Conservation (phyloP, 495 filamentous ascomycete species). For the Tuber brumale region DNA sequence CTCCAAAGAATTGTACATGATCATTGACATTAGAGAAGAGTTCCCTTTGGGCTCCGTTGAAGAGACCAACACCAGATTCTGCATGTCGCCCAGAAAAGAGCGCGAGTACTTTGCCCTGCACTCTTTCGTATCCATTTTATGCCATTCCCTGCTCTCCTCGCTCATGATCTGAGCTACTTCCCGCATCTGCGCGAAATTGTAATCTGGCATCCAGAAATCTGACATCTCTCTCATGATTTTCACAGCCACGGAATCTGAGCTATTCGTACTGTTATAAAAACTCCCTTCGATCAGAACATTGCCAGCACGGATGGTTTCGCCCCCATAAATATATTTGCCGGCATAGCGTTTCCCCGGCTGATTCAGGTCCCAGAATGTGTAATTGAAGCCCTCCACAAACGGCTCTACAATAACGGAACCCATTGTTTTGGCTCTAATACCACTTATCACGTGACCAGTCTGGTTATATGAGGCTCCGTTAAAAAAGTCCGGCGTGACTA, state of each 20-base stretch:
- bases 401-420: background rate
- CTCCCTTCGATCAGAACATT: background rate
- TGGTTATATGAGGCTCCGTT: background rate
- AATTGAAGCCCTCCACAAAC: conserved; percentile 3
- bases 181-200: background rate
- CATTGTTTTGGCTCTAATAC: background rate
- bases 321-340: background rate
- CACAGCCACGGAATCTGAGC: background rate
- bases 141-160: background rate
- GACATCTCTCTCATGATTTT: background rate
- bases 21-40: background rate
- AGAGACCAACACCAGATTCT: background rate
- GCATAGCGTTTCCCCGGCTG: background rate
- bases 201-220: background rate
- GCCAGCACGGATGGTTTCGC: background rate
- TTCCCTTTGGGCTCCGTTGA: background rate
- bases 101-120: background rate
- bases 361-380: background rate
- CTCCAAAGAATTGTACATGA: background rate
- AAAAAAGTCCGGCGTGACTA: background rate
- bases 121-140: background rate
- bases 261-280: background rate
- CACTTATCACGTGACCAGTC: background rate
- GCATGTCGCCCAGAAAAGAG: background rate
- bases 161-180: background rate